A percentile compares a stretch with the other conserved stretches of the same genome.
These are phyloP conservation scores for Kappamyces sp. DNA, from an alignment of 192 early-diverging fungal species.

Conservation along the genomic window DNA sequence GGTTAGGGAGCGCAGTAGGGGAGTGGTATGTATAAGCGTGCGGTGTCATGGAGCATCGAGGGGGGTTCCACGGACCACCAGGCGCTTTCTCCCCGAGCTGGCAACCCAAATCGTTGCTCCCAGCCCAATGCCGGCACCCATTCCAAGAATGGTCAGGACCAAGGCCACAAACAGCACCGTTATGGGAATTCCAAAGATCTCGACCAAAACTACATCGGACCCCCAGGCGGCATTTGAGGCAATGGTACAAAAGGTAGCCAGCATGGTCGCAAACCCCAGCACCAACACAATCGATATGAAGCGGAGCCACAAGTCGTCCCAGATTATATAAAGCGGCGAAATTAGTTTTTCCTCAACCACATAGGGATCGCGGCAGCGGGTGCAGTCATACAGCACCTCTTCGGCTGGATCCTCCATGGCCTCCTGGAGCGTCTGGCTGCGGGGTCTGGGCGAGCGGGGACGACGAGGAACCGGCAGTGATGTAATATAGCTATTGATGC, in stretches of 20 bases:
- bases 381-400: conserved; percentile 24
- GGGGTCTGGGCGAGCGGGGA: conserved; percentile 12
- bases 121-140: not conserved
- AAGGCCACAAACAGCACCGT: conserved; percentile 8
- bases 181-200: conserved; percentile 10
- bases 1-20: too few relatives aligned
- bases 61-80: conserved; percentile 8
- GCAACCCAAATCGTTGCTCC: conserved; percentile 7
- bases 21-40: too few relatives aligned
- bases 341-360: conserved; percentile 10
- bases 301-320: conserved; percentile 11
- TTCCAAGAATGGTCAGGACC: conserved; percentile 13
- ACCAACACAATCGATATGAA: conserved; percentile 1
- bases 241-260: not conserved
- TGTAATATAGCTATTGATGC: conserved; percentile 39
- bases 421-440: conserved; percentile 6
- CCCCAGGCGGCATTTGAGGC: not conserved
- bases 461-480: conserved; percentile 26
- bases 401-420: not conserved
- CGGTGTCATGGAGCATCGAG: not conserved
- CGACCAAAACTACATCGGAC: conserved; percentile 1
- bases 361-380: conserved; percentile 35
- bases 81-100: conserved; percentile 1
- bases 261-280: not conserved
- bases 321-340: conserved; percentile 6